phyloP scores from a whole-genome alignment of 148 eudicot species.

The Amaranthus palmeri region DNA sequence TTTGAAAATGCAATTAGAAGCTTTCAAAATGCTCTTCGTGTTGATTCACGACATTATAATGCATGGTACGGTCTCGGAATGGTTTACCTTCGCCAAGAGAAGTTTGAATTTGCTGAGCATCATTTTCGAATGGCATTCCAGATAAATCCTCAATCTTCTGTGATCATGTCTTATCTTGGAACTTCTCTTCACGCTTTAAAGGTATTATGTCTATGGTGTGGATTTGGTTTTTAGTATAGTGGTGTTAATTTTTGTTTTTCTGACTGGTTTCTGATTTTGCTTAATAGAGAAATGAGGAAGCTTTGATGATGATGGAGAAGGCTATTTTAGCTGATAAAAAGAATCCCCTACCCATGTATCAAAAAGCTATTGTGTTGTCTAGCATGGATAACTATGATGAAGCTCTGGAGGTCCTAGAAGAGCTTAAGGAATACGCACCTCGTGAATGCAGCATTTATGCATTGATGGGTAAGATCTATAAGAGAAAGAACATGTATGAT shows the following conservation, averaged over 20 bases:
- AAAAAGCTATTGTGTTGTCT: slow-evolving; percentile 79
- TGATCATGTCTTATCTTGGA: slow-evolving; percentile 94
- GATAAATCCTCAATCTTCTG: slow-evolving; percentile 84
- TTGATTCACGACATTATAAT: slow-evolving; percentile 94
- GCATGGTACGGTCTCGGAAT: slow-evolving; percentile 99
- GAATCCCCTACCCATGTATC: slow-evolving; percentile 94
- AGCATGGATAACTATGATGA: slow-evolving; percentile 72
- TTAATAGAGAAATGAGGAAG: slow-evolving; percentile 74
- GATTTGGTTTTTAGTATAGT: not conserved
- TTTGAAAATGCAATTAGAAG: slow-evolving; percentile 84
- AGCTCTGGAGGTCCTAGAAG: slow-evolving; percentile 85
- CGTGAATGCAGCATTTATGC: slow-evolving; percentile 94
- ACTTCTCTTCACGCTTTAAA: slow-evolving; percentile 85
- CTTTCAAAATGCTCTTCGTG: slow-evolving; percentile 76
- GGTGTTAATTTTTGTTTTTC: not conserved
- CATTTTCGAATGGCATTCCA: slow-evolving; percentile 75
- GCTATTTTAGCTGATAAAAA: slow-evolving; percentile 84
- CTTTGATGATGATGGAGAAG: slow-evolving; percentile 82
- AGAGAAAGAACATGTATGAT: slow-evolving; percentile 66
- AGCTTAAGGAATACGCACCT: slow-evolving; percentile 92
- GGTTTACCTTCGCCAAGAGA: slow-evolving; percentile 95
- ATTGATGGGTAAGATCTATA: slow-evolving; percentile 91
- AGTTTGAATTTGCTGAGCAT: slow-evolving; percentile 93
- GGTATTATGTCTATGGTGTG: slow-evolving; percentile 35
- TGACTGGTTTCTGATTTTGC: not conserved